Evolutionary conservation across 2,329 filamentous ascomycete genomes (phyloP).

Genomic region (Penicillium sp.): DNA sequence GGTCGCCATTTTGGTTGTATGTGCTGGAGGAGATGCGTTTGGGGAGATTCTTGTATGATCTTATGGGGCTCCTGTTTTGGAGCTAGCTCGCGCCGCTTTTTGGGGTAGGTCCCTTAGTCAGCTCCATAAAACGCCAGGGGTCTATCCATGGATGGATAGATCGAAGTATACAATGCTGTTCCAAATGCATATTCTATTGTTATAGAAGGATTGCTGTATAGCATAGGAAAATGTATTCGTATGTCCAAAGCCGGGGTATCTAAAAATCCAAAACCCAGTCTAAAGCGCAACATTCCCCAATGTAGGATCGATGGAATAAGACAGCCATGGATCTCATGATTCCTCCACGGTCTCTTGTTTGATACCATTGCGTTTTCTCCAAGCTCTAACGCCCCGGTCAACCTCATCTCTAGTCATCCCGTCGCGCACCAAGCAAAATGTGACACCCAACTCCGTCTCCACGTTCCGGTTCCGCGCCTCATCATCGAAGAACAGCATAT

Average conservation of each 20-base stretch:
- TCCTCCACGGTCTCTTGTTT: slow-evolving; percentile 19
- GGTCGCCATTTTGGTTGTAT: slow-evolving; percentile 18
- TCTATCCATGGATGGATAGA: background rate
- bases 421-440: slow-evolving; percentile 77
- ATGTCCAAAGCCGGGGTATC: background rate
- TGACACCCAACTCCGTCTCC: slow-evolving; percentile 68
- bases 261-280: background rate
- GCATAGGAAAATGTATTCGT: background rate
- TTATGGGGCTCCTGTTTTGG: background rate
- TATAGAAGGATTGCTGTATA: background rate
- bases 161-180: background rate
- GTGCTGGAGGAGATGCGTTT: slow-evolving; percentile 7
- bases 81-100: background rate
- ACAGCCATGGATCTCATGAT: background rate
- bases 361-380: slow-evolving; percentile 69
- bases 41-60: background rate
- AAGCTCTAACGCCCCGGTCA: slow-evolving; percentile 74
- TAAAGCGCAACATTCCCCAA: background rate
- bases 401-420: slow-evolving; percentile 75
- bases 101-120: background rate
- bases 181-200: background rate
- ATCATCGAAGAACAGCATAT: slow-evolving; percentile 97
- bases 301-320: background rate
- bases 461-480: slow-evolving; percentile 85
- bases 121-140: background rate